phyloP scores from a whole-genome alignment of 2,329 filamentous ascomycete genomes.

The Chrysosporium queenslandicum region DNA sequence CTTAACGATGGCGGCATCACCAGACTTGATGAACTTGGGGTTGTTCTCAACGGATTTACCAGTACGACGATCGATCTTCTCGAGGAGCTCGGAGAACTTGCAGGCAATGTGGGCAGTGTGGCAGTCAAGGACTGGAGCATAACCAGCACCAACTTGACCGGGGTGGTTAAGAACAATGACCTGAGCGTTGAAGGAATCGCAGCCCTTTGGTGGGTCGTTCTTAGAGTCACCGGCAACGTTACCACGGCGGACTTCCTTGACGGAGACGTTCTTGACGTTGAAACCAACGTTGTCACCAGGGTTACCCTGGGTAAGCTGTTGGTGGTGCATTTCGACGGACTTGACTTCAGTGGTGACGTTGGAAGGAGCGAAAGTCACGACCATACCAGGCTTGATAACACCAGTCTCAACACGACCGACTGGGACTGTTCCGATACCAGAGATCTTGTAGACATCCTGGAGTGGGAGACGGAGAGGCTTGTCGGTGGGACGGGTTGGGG shows the following conservation, averaged over 20 bases:
- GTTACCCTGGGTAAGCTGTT: constrained; percentile 88
- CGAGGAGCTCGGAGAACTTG: constrained; percentile 98
- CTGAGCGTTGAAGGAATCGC: constrained; percentile 96
- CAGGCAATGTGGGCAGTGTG: constrained; percentile 99
- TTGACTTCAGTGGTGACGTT: constrained; percentile 99
- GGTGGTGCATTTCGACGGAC: constrained; percentile 99
- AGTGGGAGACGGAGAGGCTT: constrained; percentile 99
- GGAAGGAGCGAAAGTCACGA: constrained; percentile 97
- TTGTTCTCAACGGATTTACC: constrained; percentile 85
- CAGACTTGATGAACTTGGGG: constrained; percentile 99
- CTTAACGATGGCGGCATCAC: constrained; percentile 99
- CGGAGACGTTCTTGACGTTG: constrained; percentile 99
- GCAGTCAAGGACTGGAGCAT: constrained; percentile 98
- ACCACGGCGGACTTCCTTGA: constrained; percentile 99
- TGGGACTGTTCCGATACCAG: constrained; percentile 98
- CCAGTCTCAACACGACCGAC: constrained; percentile 99
- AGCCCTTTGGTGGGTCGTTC: constrained; percentile 88
- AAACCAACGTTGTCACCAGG: constrained; percentile 99
- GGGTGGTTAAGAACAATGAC: constrained; percentile 99
- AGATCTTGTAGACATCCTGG: constrained; percentile 99
- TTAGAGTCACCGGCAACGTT: constrained; percentile 99
- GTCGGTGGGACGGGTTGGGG: constrained; percentile 85
- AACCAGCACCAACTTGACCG: constrained; percentile 97
- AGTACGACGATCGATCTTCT: constrained; percentile 99
- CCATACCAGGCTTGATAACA: constrained; percentile 70